A percentile compares a stretch with the other conserved stretches of the same genome.
Conservation (phyloP, 495 filamentous ascomycete species). For the Bacidia gigantensis region DNA sequence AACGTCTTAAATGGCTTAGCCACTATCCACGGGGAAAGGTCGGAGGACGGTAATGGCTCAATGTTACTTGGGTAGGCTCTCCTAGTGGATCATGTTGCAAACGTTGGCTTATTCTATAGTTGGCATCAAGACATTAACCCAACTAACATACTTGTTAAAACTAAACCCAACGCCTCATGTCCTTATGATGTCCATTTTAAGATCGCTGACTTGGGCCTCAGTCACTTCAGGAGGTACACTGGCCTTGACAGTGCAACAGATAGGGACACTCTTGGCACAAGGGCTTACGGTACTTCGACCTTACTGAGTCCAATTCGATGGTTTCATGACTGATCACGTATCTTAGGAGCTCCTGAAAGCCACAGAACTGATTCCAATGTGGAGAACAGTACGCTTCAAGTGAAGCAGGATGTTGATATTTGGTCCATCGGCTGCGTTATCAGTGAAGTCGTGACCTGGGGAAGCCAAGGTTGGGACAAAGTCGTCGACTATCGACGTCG, state of each 20-base stretch:
- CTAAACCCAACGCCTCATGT: constrained; percentile 10
- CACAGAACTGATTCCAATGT: constrained; percentile 20
- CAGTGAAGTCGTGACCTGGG: constrained; percentile 32
- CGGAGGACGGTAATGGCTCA: neutral
- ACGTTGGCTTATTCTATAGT: constrained; percentile 8
- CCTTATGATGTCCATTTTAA: constrained; percentile 27
- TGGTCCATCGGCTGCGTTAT: constrained; percentile 33
- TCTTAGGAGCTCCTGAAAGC: constrained; percentile 25
- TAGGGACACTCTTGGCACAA: neutral
- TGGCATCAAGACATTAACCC: constrained; percentile 31
- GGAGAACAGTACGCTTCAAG: constrained; percentile 3
- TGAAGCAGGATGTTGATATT: constrained; percentile 26
- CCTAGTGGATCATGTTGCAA: neutral
- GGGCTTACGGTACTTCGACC: neutral
- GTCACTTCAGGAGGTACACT: constrained; percentile 23
- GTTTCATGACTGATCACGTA: too few relatives aligned
- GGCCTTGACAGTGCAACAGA: too few relatives aligned
- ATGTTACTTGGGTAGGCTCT: neutral
- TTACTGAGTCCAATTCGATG: constrained; percentile 11
- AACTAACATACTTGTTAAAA: constrained; percentile 27
- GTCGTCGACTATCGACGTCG: constrained; percentile 22
- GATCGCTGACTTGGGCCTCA: constrained; percentile 28
- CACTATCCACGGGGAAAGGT: constrained; percentile 23
- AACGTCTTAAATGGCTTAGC: constrained; percentile 24
- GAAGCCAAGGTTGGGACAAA: constrained; percentile 21